These are phyloP conservation scores for Ustilago vetiveriae DNA, from an alignment of 1,284 basidiomycete genomes.

Conservation along the genomic window DNA sequence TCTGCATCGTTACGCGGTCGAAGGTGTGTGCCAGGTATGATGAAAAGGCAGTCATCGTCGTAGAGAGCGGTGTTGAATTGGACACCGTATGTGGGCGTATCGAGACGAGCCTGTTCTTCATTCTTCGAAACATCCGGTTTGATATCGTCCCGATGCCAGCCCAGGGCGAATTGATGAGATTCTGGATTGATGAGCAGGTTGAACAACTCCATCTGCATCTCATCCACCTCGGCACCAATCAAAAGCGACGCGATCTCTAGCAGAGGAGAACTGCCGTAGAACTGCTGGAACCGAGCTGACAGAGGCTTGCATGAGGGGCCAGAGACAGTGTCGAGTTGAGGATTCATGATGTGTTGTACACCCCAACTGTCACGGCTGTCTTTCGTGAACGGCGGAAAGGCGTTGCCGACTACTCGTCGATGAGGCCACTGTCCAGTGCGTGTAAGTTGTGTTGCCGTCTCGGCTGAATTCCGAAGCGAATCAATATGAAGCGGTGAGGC, in stretches of 20 bases:
- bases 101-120: constrained; percentile 75
- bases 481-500: constrained; percentile 21
- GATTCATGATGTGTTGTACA: constrained; percentile 71
- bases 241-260: constrained; percentile 50
- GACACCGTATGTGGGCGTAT: constrained; percentile 76
- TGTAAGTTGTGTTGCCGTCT: constrained; percentile 72
- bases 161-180: constrained; percentile 76
- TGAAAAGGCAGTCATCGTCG: constrained; percentile 77
- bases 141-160: constrained; percentile 86
- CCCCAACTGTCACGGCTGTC: constrained; percentile 76
- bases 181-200: constrained; percentile 80
- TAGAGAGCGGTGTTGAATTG: constrained; percentile 87
- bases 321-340: constrained; percentile 70
- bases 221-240: constrained; percentile 18
- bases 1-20: constrained; percentile 74
- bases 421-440: constrained; percentile 76
- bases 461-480: constrained; percentile 21
- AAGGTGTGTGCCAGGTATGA: constrained; percentile 78
- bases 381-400: constrained; percentile 79
- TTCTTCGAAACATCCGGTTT: constrained; percentile 74
- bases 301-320: neutral
- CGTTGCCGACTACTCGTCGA: constrained; percentile 77
- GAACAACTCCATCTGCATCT: constrained; percentile 74
- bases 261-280: constrained; percentile 41
- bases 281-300: constrained; percentile 27